Base-by-base conservation (phyloP, 768 basidiomycete genomes). In the Panaeolus cyanescens region DNA sequence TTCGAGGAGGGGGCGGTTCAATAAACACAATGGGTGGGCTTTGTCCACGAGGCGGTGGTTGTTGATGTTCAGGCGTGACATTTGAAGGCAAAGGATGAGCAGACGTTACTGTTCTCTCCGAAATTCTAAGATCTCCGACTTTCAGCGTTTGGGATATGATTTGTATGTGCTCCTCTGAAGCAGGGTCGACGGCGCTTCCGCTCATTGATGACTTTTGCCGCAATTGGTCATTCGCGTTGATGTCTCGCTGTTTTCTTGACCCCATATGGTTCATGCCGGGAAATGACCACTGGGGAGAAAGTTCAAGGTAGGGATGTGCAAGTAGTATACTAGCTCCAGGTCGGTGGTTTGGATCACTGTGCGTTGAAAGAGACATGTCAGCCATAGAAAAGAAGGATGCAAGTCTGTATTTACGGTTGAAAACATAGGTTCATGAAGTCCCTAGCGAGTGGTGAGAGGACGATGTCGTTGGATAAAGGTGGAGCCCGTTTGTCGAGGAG, bases 391-490 rank as follows among this genome's bases (percentile, higher is more conserved):
- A 33, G 58, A 25, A 58, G 31, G 45, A 37, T 42, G 32, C 60
- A 8, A 12, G 19, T 37, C 9, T 22, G 54, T 12, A 72, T 85
- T 64, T 71, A 91, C 92, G 84, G 80, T 19, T 90, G 83, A 65
- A 96, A 93, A 73, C 94, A 96, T 65, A 83, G 82, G 19, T 80
- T 75, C 58, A 92, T 80, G 70, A 97, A 95, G 65, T 92, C 85
- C 59, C 84, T 75, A 3, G 90, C 94, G 37, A 80, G 70, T 1
- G 79, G 72, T 5, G 88, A 86, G 33, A 96, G 73, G 4, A 77
- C 71, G 32, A 94, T 77, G 56, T 87, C 85, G 8, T 81, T 70
- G 5, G 95, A 93, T 12, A 97, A 74, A 0, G 95, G 93, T 12
- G 96, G 95, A 4, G 87, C 79, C 62, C 79, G 77, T 64, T 85